Percentiles rank a stretch among this genome's conserved stretches.
phyloP scores from a whole-genome alignment of 1,284 basidiomycete species.

The Melampsora americana region DNA sequence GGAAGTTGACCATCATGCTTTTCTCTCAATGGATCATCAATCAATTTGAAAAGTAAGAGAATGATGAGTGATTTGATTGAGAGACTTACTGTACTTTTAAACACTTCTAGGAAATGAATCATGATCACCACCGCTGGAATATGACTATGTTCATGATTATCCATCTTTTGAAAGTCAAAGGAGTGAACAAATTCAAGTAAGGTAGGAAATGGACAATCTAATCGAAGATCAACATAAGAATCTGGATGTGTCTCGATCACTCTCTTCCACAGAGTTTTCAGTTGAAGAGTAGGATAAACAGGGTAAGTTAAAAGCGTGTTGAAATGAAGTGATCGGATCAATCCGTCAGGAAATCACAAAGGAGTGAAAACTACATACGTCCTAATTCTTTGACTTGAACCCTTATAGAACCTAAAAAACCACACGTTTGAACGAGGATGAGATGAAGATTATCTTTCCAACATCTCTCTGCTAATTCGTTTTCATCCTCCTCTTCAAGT shows the following conservation, averaged over 20 bases:
- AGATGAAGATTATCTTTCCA: conserved; percentile 62
- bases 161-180: conserved; percentile 70
- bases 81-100: conserved; percentile 66
- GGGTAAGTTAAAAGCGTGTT: not conserved
- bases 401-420: conserved; percentile 81
- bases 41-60: not conserved
- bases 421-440: conserved; percentile 73
- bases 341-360: not conserved
- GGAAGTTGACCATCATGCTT: conserved; percentile 69
- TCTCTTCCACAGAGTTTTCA: conserved; percentile 53
- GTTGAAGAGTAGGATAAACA: conserved; percentile 29
- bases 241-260: conserved; percentile 94
- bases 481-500: conserved; percentile 54
- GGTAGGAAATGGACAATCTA: conserved; percentile 81
- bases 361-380: conserved; percentile 59
- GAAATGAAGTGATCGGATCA: conserved; percentile 11
- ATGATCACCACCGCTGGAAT: conserved; percentile 82
- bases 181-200: conserved; percentile 69
- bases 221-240: conserved; percentile 72
- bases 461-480: conserved; percentile 5
- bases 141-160: conserved; percentile 79
- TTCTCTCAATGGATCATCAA: conserved; percentile 47
- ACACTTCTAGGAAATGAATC: conserved; percentile 73
- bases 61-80: not conserved
- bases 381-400: conserved; percentile 82